phyloP scores from a whole-genome alignment of 2,329 filamentous ascomycete species.

The Cryphonectria carpinicola region DNA sequence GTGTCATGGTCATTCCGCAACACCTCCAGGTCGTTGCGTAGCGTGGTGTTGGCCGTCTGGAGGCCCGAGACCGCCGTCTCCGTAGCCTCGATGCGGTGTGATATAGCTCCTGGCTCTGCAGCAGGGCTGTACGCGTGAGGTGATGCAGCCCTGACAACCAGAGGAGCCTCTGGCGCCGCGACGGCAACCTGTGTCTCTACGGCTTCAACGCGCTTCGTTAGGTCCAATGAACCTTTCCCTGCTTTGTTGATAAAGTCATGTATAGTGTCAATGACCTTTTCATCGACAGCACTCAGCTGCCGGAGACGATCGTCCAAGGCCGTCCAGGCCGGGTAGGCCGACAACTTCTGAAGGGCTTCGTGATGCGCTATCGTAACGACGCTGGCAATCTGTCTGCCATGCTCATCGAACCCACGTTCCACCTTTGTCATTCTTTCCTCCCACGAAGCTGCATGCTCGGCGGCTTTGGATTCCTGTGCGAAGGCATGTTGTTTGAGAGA shows the following conservation, averaged over 20 bases:
- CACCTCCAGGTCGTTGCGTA: neutral
- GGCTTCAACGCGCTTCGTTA: conserved; percentile 9
- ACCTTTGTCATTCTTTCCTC: conserved; percentile 4
- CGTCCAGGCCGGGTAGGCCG: conserved; percentile 14
- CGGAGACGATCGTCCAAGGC: conserved; percentile 8
- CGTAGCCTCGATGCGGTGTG: neutral
- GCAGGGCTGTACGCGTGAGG: neutral
- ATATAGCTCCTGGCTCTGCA: neutral
- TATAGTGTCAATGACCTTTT: conserved; percentile 2
- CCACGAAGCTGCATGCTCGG: neutral
- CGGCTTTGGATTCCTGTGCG: neutral
- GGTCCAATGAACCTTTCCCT: neutral
- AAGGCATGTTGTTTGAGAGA: neutral
- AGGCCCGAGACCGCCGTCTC: conserved; percentile 7
- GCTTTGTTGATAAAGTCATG: conserved; percentile 4
- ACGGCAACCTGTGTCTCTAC: neutral
- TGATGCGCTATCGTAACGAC: conserved; percentile 18
- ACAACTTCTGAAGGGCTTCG: conserved; percentile 11
- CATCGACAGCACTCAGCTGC: conserved; percentile 1
- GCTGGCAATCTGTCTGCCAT: conserved; percentile 5
- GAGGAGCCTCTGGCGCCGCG: neutral
- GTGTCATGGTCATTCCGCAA: neutral
- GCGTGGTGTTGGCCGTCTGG: neutral
- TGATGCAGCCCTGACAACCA: neutral
- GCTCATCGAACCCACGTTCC: conserved; percentile 6